A percentile compares a stretch with the other conserved stretches of the same genome.
Evolutionary conservation across 129 eudicot genomes (phyloP).

Genomic region (Tagetes erecta): DNA sequence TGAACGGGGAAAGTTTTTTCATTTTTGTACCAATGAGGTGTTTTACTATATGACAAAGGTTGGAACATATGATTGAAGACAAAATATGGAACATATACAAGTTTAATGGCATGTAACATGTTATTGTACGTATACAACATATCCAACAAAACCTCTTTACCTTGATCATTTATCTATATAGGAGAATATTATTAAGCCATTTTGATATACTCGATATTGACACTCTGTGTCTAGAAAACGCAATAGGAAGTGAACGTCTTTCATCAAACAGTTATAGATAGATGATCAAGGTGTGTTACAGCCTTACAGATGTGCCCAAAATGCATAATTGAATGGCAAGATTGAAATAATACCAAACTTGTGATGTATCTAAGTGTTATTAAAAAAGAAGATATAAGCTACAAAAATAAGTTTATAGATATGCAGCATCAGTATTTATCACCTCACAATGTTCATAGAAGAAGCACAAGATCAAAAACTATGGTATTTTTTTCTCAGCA

Average conservation of each 20-base stretch:
- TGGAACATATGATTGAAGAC: constrained; percentile 27
- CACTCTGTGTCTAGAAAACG: background rate
- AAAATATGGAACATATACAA: constrained; percentile 25
- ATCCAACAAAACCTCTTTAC: background rate
- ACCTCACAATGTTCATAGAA: constrained; percentile 17
- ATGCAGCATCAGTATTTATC: background rate
- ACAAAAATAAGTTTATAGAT: constrained; percentile 16
- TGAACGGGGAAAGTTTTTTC: background rate
- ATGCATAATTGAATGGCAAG: background rate
- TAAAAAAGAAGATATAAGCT: constrained; percentile 18
- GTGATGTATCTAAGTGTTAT: background rate
- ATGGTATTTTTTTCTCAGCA: constrained; percentile 5
- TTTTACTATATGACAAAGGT: constrained; percentile 29
- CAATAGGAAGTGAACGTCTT: background rate
- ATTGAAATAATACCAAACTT: background rate
- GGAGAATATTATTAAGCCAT: background rate
- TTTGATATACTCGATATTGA: background rate
- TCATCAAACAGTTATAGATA: background rate
- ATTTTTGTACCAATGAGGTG: constrained; percentile 11
- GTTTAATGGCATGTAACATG: background rate
- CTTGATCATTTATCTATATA: background rate
- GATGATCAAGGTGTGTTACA: background rate
- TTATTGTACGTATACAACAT: constrained; percentile 1
- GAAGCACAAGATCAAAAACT: constrained; percentile 1
- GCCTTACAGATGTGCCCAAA: background rate